Percentiles rank a stretch among this genome's conserved stretches.
phyloP scores from a whole-genome alignment of 73 alveolate genomes.

The Stentor roeselii region DNA sequence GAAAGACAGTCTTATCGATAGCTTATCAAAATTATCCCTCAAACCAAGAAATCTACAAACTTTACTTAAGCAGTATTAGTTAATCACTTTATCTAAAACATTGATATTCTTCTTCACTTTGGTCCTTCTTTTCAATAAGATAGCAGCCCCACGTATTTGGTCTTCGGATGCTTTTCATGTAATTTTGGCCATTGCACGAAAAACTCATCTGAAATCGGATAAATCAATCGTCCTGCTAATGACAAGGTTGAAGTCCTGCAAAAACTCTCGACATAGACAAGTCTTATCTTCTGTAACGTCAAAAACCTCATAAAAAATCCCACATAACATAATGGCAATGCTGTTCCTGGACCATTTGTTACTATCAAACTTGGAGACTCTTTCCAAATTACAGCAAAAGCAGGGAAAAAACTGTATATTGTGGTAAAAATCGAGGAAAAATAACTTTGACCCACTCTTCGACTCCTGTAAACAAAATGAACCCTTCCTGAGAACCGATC shows the following conservation, averaged over 20 bases:
- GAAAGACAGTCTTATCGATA: too few species aligned
- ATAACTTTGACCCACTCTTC: slow-evolving; percentile 80
- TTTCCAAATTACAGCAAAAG: slow-evolving; percentile 51
- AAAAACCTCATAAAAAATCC: slow-evolving; percentile 52
- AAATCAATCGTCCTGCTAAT: slow-evolving; percentile 73
- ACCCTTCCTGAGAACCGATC: slow-evolving; percentile 43
- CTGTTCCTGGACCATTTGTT: slow-evolving; percentile 90
- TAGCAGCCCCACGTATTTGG: slow-evolving; percentile 35
- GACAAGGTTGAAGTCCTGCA: slow-evolving; percentile 75
- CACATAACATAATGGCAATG: slow-evolving; percentile 71
- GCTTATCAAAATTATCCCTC: not conserved
- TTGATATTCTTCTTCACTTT: not conserved
- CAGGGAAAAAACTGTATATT: slow-evolving; percentile 59
- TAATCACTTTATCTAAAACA: not conserved
- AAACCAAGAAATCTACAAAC: not conserved
- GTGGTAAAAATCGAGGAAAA: slow-evolving; percentile 70
- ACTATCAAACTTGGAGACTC: slow-evolving; percentile 56
- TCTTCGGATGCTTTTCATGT: slow-evolving; percentile 33
- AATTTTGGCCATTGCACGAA: slow-evolving; percentile 75
- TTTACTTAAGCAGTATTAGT: too few species aligned
- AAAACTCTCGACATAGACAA: slow-evolving; percentile 81
- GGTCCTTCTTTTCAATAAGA: slow-evolving; percentile 3
- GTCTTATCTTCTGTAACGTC: slow-evolving; percentile 45
- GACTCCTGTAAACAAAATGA: slow-evolving; percentile 52
- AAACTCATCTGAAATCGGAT: slow-evolving; percentile 76